Evolutionary conservation across 2,329 filamentous ascomycete genomes (phyloP).

Genomic region (Fusarium haematococcum): DNA sequence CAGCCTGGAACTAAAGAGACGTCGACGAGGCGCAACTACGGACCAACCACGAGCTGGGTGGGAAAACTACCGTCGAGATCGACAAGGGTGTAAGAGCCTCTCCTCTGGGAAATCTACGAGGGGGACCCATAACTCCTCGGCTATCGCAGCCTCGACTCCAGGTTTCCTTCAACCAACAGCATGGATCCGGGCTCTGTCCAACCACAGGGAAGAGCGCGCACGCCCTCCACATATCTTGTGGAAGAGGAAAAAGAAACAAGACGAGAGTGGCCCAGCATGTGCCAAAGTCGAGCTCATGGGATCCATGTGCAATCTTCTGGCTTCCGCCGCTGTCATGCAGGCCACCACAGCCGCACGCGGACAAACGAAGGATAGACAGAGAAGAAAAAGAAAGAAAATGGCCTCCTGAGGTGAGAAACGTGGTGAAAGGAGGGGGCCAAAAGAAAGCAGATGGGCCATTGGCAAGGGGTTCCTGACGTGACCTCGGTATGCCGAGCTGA

Average conservation of each 20-base stretch:
- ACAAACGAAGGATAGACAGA: constrained; percentile 10
- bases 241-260: constrained; percentile 16
- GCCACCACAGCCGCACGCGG: constrained; percentile 28
- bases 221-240: constrained; percentile 23
- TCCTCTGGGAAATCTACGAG: constrained; percentile 19
- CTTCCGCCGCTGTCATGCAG: constrained; percentile 28
- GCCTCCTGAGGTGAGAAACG: constrained; percentile 20
- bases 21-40: constrained; percentile 19
- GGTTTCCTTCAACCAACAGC: constrained; percentile 17
- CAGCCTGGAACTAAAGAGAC: background rate
- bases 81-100: constrained; percentile 41
- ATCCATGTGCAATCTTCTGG: constrained; percentile 33
- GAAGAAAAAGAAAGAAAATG: constrained; percentile 5
- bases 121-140: constrained; percentile 32
- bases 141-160: constrained; percentile 40
- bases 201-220: constrained; percentile 11
- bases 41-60: constrained; percentile 38
- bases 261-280: background rate
- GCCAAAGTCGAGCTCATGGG: constrained; percentile 15
- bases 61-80: constrained; percentile 37
- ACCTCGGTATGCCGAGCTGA: constrained; percentile 12
- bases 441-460: constrained; percentile 9
- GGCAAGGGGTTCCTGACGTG: constrained; percentile 12
- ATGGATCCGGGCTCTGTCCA: constrained; percentile 19
- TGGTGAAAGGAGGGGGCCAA: constrained; percentile 12